Evolutionary conservation across 2,329 filamentous ascomycete species (phyloP).

Genomic region (Fulvia fulva): DNA sequence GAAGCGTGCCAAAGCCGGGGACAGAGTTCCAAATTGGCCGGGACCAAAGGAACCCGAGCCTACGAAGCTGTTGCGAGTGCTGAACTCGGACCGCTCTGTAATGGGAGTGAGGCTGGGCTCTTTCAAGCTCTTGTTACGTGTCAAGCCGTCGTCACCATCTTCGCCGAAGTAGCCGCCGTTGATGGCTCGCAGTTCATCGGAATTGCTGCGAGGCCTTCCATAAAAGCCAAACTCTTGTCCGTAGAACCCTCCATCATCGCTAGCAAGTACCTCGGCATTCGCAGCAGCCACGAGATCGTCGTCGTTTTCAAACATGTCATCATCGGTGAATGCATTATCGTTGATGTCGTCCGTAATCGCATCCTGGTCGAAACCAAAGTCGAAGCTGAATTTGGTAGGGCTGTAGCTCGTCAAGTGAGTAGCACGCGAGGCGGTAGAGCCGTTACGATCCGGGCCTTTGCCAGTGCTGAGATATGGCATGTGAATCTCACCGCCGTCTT

Average conservation of each 20-base stretch:
- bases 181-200: conserved; percentile 52
- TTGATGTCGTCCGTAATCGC: conserved; percentile 60
- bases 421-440: conserved; percentile 12
- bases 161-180: conserved; percentile 89
- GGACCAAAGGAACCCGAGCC: conserved; percentile 44
- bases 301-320: conserved; percentile 52
- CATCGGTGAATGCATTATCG: conserved; percentile 40
- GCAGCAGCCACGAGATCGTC: conserved; percentile 91
- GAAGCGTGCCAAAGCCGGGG: conserved; percentile 69
- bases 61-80: conserved; percentile 86
- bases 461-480: conserved; percentile 9
- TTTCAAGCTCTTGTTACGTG: conserved; percentile 69
- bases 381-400: conserved; percentile 32
- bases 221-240: conserved; percentile 97
- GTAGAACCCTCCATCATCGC: conserved; percentile 90
- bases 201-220: conserved; percentile 50
- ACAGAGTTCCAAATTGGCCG: conserved; percentile 63
- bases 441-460: conserved; percentile 9
- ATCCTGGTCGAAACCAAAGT: conserved; percentile 39
- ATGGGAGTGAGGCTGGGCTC: conserved; percentile 95
- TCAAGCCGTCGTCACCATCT: conserved; percentile 59
- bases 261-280: conserved; percentile 87
- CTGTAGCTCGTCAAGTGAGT: conserved; percentile 21
- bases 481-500: conserved; percentile 12
- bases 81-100: conserved; percentile 93